Evolutionary conservation across 208 protist species (phyloP), one percentile per base, ranked within the genome.

Genomic region (Leishmania guyanensis): DNA sequence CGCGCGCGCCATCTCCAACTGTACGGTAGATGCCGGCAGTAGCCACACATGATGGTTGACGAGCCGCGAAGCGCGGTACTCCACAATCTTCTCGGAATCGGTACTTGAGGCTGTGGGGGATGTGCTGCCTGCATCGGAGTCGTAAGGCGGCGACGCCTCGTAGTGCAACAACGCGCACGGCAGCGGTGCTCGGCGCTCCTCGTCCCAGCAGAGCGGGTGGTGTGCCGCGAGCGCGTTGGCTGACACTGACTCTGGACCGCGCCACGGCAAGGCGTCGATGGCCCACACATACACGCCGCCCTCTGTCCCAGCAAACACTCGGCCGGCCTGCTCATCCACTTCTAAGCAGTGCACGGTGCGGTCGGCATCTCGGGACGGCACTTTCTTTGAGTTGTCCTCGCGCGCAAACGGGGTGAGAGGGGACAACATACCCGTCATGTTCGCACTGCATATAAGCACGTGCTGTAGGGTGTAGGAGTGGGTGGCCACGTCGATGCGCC

Each of bases 11-110:
- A 94, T 89, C 76, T 76, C 84, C 3, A 84, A 50, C 39, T 81
- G 77, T 39, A 94, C 82, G 2, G 79, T 64, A 3, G 48, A 66
- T 3, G 80, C 81, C 16, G 86, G 66, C 2, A 88, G 81, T 5
- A 95, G 80, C 89, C 90, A 93, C 5, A 95, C 89, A 76, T 91
- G 88, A 72, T 88, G 84, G 73, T 92, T 93, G 29, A 86, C 81
- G 46, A 95, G 81, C n/a, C 93, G 87, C 9, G 85, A 50, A 22
- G 85, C 84, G 39, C 93, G 90, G 60, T 89, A 82, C 33, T 65
- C 84, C 26, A 96, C 78, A 1, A 53, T 64, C 69, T 46, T 72
- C 53, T 65, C 72, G 1, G 82, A 66, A 2, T 36, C 29, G 9
- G 48, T 14, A 33, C 6, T 20, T 1, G 48, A 20, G 20, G 8